Base-by-base conservation (phyloP, 2,329 filamentous ascomycete species). In the Claviceps purpurea region DNA sequence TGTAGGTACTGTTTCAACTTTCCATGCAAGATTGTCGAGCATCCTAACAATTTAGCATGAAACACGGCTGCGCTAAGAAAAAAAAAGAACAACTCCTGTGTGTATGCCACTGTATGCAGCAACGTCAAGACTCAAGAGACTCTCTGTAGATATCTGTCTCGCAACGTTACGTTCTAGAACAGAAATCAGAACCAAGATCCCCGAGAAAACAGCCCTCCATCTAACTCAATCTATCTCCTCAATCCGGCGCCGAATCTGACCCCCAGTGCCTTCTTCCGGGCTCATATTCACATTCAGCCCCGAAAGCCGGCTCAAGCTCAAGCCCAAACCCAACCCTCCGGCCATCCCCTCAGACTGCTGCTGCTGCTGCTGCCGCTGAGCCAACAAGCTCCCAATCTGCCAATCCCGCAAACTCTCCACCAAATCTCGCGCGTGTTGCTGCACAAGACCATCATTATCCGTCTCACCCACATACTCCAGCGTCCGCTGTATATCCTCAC, bases 381-480 rank as follows among this genome's bases (percentile, higher is more conserved):
- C 72, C 43, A 79, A 62, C 52, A 81, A 57, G 50, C 65, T 70
- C 51, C 75, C 72, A 63, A 83, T 66, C 53, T 75, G 73, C 77
- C 79, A 83, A 53, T 74, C 78, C 57, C 82, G 75, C 55, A 89
- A 61, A 48, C 78, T 83, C 62, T 87, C 84, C 11, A 81, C 64
- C n/a, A 84, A 81, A 58, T 82, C 82, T 37, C 67, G 68, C 2
- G 83, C 83, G 64, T 89, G 84, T 58, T 82, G 74, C 56, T 74
- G 74, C 11, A 87, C 85, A 43, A 89, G 66, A 0, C 77, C 82
- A 61, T 89, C 85, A 24, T 73, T 75, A 64, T 89, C 85, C 24
- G 79, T 82, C 41, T 69, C 72, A 6, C 74, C 73, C n/a, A 86
- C 73, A 64, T 87, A 89, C 50, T 68, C 65, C 42, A 89, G 62